Evolutionary conservation across 2,329 filamentous ascomycete species (phyloP).

Genomic region (Geosmithia putterillii): DNA sequence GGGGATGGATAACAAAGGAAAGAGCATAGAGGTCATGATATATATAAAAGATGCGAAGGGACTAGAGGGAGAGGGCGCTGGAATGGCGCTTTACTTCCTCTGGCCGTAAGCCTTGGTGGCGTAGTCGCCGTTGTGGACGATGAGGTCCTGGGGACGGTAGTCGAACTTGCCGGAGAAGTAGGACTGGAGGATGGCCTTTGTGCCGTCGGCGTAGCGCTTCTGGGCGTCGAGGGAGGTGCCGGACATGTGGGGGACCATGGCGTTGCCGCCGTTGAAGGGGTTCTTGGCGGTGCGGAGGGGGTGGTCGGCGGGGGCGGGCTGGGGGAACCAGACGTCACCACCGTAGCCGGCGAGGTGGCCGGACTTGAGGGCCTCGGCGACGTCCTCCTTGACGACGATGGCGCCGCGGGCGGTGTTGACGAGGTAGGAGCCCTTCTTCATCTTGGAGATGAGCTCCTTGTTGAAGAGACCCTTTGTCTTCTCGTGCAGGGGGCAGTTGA

Average conservation of each 20-base stretch:
- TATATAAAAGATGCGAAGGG: neutral
- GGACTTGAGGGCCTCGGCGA: conserved; percentile 81
- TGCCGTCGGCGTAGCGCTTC: conserved; percentile 77
- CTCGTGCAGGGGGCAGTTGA: conserved; percentile 99
- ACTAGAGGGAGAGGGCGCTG: neutral
- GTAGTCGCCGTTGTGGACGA: conserved; percentile 82
- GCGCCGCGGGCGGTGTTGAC: conserved; percentile 97
- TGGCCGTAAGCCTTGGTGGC: conserved; percentile 90
- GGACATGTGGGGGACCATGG: conserved; percentile 98
- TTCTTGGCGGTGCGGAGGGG: conserved; percentile 85
- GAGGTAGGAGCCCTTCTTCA: conserved; percentile 97
- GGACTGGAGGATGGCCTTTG: conserved; percentile 80
- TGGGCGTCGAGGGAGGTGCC: conserved; percentile 98
- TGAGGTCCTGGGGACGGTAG: conserved; percentile 83
- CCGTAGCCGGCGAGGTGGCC: conserved; percentile 87
- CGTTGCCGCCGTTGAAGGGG: conserved; percentile 93
- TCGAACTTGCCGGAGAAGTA: conserved; percentile 83
- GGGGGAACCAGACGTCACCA: conserved; percentile 92
- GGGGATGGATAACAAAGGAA: too few relatives aligned
- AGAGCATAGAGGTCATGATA: neutral
- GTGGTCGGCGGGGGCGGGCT: conserved; percentile 91
- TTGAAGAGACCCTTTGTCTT: conserved; percentile 95
- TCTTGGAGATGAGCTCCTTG: conserved; percentile 97
- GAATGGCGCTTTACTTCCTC: conserved; percentile 12
- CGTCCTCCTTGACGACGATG: conserved; percentile 99